These are phyloP conservation scores for Sanguinoderma infundibulare DNA, from an alignment of 1,284 basidiomycete species.

Conservation along the genomic window DNA sequence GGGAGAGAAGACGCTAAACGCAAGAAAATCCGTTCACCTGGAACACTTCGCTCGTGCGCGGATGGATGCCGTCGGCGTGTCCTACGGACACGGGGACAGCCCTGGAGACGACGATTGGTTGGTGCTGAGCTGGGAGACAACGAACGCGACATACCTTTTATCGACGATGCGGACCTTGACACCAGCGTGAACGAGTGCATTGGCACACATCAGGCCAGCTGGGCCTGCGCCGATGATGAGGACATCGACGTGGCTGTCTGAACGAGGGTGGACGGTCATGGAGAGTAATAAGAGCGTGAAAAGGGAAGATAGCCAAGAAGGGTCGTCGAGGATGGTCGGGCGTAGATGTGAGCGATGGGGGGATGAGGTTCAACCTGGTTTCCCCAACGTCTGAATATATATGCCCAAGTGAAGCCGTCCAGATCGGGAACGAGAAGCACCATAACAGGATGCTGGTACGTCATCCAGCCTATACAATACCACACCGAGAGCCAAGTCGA, in stretches of 20 bases:
- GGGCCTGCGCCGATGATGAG: conserved; percentile 62
- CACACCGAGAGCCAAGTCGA: too few species aligned
- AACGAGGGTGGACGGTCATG: not conserved
- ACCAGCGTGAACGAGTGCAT: conserved; percentile 63
- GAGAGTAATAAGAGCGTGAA: too few species aligned
- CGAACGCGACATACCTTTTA: conserved; percentile 50
- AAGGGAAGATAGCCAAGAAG: too few species aligned
- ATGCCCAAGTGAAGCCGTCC: too few species aligned
- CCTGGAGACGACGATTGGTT: conserved; percentile 37
- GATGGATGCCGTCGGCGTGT: conserved; percentile 82
- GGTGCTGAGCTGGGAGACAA: not conserved
- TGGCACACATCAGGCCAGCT: conserved; percentile 65
- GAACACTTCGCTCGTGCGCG: conserved; percentile 77
- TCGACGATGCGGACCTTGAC: conserved; percentile 70
- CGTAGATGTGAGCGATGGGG: too few species aligned
- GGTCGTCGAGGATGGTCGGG: too few species aligned
- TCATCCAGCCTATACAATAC: too few species aligned
- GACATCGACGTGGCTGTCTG: conserved; percentile 49
- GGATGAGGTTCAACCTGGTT: too few species aligned
- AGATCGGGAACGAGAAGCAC: too few species aligned
- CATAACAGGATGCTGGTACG: too few species aligned
- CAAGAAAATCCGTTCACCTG: conserved; percentile 47
- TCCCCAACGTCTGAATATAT: too few species aligned
- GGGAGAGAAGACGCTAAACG: not conserved
- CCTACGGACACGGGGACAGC: conserved; percentile 63